Conservation (phyloP, 768 basidiomycete species). For the Suillus bovinus region DNA sequence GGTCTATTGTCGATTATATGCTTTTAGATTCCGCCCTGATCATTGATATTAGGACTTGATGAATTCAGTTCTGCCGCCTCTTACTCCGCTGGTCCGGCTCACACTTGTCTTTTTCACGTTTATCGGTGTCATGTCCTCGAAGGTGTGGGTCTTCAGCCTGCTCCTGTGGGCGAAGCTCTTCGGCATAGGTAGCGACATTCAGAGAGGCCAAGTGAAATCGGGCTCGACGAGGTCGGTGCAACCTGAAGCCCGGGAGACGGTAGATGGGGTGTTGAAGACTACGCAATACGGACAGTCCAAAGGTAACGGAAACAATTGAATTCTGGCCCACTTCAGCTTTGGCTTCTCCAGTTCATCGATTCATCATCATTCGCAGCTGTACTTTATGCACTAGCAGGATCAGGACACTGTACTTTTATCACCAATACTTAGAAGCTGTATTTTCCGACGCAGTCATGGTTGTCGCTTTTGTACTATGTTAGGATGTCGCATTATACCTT, state of each 20-base stretch:
- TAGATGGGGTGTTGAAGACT: not conserved
- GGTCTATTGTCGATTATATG: not conserved
- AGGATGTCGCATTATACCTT: not conserved
- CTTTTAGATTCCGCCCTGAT: not conserved
- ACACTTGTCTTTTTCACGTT: constrained; percentile 18
- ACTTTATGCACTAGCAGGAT: not conserved
- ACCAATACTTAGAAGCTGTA: not conserved
- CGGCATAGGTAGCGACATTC: constrained; percentile 8
- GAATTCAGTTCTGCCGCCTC: constrained; percentile 8
- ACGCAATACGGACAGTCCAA: not conserved
- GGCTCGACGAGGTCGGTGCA: not conserved
- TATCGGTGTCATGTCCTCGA: constrained; percentile 17
- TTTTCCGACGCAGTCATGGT: not conserved
- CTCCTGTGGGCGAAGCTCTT: constrained; percentile 7
- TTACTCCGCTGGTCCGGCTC: constrained; percentile 6
- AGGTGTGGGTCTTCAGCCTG: not conserved
- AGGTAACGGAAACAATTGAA: not conserved
- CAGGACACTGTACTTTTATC: not conserved
- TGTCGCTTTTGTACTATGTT: not conserved
- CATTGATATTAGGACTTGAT: constrained; percentile 2
- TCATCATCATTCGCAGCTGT: not conserved
- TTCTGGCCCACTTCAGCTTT: not conserved
- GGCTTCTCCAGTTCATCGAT: not conserved
- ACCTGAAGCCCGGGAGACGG: not conserved
- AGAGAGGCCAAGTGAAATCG: constrained; percentile 1